Percentiles rank a stretch among this genome's conserved stretches.
These are phyloP conservation scores for Kwoniella botswanensis DNA, from an alignment of 768 basidiomycete species.

Conservation along the genomic window DNA sequence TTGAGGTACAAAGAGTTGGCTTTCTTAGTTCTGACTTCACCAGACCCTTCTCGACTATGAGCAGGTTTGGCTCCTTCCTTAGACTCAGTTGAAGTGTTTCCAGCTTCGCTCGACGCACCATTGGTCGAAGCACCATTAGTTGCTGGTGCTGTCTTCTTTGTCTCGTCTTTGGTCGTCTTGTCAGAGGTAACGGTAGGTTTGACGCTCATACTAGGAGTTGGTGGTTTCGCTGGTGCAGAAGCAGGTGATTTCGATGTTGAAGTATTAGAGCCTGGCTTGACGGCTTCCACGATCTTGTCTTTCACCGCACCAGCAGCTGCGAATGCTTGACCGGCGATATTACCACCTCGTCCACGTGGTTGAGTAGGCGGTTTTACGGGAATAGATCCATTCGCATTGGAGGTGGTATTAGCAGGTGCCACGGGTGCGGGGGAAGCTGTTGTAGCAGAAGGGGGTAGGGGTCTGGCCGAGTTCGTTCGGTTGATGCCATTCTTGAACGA, in stretches of 20 bases:
- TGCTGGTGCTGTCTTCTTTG: constrained; percentile 17
- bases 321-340: not conserved
- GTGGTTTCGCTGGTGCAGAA: constrained; percentile 7
- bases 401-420: constrained; percentile 3
- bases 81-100: constrained; percentile 60
- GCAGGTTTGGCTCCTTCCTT: constrained; percentile 42
- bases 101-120: constrained; percentile 49
- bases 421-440: constrained; percentile 17
- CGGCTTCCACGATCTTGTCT: constrained; percentile 16
- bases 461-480: constrained; percentile 6
- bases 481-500: constrained; percentile 19
- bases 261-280: not conserved
- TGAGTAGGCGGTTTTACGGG: constrained; percentile 25
- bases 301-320: constrained; percentile 3
- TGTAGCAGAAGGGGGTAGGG: constrained; percentile 5
- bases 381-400: not conserved
- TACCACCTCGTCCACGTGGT: constrained; percentile 17
- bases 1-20: constrained; percentile 51
- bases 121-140: constrained; percentile 58
- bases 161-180: constrained; percentile 20
- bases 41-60: constrained; percentile 19
- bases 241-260: not conserved
- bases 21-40: constrained; percentile 26
- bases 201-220: constrained; percentile 11
- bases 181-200: constrained; percentile 10